These are phyloP conservation scores for Aspergillus intermedius DNA, from an alignment of 2,329 filamentous ascomycete genomes.

Conservation along the genomic window DNA sequence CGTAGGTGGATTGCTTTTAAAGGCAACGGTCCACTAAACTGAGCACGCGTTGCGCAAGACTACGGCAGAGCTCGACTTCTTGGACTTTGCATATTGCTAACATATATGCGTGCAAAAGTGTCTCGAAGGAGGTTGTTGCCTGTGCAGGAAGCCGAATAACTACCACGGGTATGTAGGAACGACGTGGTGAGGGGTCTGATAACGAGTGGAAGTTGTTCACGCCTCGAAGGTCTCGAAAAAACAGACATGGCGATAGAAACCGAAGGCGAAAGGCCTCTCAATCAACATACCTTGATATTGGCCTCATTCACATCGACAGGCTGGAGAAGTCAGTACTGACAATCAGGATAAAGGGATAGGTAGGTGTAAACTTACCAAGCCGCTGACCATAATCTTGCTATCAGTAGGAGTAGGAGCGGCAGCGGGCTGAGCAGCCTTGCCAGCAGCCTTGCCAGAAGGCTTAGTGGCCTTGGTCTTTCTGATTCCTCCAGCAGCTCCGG, in stretches of 20 bases:
- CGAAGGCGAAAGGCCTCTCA: constrained; percentile 64
- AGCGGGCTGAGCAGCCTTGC: constrained; percentile 57
- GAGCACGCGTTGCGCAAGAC: constrained; percentile 40
- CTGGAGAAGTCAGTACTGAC: constrained; percentile 47
- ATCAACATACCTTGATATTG: constrained; percentile 99
- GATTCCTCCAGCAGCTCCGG: constrained; percentile 76
- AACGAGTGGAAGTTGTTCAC: constrained; percentile 30
- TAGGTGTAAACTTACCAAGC: constrained; percentile 64
- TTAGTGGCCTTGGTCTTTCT: constrained; percentile 75
- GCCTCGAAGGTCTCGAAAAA: constrained; percentile 35
- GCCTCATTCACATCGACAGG: constrained; percentile 92
- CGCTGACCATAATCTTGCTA: constrained; percentile 98
- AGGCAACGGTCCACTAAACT: constrained; percentile 43
- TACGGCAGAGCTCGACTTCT: constrained; percentile 54
- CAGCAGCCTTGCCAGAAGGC: constrained; percentile 11
- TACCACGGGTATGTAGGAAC: constrained; percentile 18
- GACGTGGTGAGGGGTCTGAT: constrained; percentile 21
- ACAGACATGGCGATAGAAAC: constrained; percentile 61
- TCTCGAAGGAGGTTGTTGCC: constrained; percentile 30
- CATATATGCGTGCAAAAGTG: constrained; percentile 21
- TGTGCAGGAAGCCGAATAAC: constrained; percentile 22
- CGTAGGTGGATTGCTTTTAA: constrained; percentile 38
- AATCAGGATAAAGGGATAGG: constrained; percentile 6
- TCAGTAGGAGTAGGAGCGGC: constrained; percentile 59
- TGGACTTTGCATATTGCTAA: constrained; percentile 24